Base-by-base conservation (phyloP, 768 basidiomycete genomes). In the Pulveroboletus frians region DNA sequence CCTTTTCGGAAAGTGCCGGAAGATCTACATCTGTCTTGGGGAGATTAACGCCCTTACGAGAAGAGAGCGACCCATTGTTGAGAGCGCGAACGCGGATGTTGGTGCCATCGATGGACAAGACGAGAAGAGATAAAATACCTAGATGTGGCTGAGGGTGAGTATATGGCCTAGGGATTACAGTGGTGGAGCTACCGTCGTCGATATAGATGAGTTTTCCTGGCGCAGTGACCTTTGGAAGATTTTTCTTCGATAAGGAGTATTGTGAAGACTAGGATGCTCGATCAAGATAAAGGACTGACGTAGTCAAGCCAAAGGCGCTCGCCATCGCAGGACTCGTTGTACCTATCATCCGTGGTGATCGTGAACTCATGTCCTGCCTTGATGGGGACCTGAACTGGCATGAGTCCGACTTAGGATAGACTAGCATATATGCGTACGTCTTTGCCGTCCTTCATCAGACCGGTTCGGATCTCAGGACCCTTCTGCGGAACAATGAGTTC, bases 381-480 rank as follows among this genome's bases (percentile, higher is more conserved):
- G 70, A 99, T 84, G 54, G 85, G 79, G 65, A 87, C 78, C 91
- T 94, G 60, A 27, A 15, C 51, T 7, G 27, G 34, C 14, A 20
- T 63, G 31, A 57, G 47, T 23, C 39, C 45, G 13, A 37, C 30
- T 3, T 35, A 31, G 37, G 29, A 41, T 31, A 43, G 29, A 49
- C 36, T 3, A 39, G 54, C 15, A 34, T 56, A 36, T 55, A 57
- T 52, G 76, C 89, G 57, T 68, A 96, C 92, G 64, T 99, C 96
- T 56, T 77, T 76, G 68, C 81, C 79, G 63, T 92, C 81, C 70
- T 75, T 84, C 75, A 95, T 98, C 67, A 92, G 63, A 49, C 96
- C 96, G 38, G 96, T 98, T 55, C 96, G 87, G 74, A 99, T 99
- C 75, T 98, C 96, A 34, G 96, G 96, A 49, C 96, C 96, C 91